Percentiles rank a stretch among this genome's conserved stretches.
phyloP scores from a whole-genome alignment of 2,329 filamentous ascomycete species.

The Talaromyces sp. region DNA sequence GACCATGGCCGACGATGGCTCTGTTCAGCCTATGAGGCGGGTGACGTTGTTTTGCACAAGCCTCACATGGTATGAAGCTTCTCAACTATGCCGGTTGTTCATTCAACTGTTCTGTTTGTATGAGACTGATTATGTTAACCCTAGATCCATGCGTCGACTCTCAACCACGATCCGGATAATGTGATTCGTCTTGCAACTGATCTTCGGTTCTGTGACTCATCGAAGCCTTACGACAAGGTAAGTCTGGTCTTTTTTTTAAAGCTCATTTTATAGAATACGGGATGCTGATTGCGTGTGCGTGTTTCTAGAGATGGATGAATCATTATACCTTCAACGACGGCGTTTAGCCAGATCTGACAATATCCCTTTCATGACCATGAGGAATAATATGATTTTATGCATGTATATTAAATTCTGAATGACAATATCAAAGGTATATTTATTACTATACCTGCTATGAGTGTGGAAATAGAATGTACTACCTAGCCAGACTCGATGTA shows the following conservation, averaged over 20 bases:
- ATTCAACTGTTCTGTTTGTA: background rate
- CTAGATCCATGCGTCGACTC: conserved; percentile 61
- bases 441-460: too few relatives aligned
- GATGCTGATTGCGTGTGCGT: background rate
- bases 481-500: too few relatives aligned
- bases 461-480: too few relatives aligned
- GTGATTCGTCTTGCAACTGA: conserved; percentile 60
- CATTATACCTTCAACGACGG: conserved; percentile 41
- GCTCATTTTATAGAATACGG: background rate
- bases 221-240: conserved; percentile 54
- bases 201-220: conserved; percentile 58
- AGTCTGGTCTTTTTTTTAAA: background rate
- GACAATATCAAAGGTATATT: too few relatives aligned
- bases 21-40: conserved; percentile 57
- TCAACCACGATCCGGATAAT: conserved; percentile 57
- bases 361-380: too few relatives aligned
- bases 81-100: background rate
- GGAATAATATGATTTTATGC: too few relatives aligned
- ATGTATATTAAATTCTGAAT: too few relatives aligned
- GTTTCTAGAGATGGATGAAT: conserved; percentile 42
- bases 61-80: conserved; percentile 36
- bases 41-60: conserved; percentile 52
- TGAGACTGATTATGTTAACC: background rate
- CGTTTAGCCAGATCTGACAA: too few relatives aligned
- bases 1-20: conserved; percentile 52